Conservation (phyloP, 2,329 filamentous ascomycete species). For the Kalaharituber pfeilii region DNA sequence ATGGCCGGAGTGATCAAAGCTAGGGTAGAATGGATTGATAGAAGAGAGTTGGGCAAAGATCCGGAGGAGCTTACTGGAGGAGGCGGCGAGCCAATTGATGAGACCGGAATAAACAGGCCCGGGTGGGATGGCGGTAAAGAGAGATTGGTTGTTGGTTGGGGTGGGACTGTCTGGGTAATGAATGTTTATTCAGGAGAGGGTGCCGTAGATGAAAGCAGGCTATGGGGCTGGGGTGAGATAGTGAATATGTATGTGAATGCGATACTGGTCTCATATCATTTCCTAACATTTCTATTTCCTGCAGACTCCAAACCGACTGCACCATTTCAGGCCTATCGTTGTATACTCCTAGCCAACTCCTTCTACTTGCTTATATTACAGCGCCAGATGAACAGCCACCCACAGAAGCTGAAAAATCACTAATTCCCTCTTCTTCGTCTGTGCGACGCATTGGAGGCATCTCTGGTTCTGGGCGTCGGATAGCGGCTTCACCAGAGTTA, state of each 20-base stretch:
- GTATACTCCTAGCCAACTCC: constrained; percentile 79
- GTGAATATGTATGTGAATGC: constrained; percentile 72
- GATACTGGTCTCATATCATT: neutral
- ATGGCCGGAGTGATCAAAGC: constrained; percentile 96
- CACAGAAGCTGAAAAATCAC: constrained; percentile 24
- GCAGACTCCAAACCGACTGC: constrained; percentile 81
- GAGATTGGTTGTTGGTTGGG: constrained; percentile 85
- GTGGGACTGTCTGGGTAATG: constrained; percentile 87
- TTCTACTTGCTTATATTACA: constrained; percentile 79
- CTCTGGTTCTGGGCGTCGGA: constrained; percentile 37
- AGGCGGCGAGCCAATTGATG: constrained; percentile 12
- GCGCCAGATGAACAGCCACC: constrained; percentile 31
- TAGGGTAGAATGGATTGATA: constrained; percentile 81
- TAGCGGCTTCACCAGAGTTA: constrained; percentile 71
- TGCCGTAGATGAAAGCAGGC: constrained; percentile 50
- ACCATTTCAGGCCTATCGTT: constrained; percentile 93
- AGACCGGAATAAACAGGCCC: constrained; percentile 13
- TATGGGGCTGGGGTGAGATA: constrained; percentile 68
- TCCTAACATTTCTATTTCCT: constrained; percentile 26
- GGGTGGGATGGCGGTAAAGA: constrained; percentile 31
- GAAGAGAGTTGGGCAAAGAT: constrained; percentile 31
- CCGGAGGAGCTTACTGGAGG: constrained; percentile 27
- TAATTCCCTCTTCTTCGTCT: constrained; percentile 24
- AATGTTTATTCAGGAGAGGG: constrained; percentile 66
- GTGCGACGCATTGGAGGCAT: constrained; percentile 26